These are phyloP conservation scores for Tricholoma flavovirens DNA, from an alignment of 768 basidiomycete species.

Conservation along the genomic window DNA sequence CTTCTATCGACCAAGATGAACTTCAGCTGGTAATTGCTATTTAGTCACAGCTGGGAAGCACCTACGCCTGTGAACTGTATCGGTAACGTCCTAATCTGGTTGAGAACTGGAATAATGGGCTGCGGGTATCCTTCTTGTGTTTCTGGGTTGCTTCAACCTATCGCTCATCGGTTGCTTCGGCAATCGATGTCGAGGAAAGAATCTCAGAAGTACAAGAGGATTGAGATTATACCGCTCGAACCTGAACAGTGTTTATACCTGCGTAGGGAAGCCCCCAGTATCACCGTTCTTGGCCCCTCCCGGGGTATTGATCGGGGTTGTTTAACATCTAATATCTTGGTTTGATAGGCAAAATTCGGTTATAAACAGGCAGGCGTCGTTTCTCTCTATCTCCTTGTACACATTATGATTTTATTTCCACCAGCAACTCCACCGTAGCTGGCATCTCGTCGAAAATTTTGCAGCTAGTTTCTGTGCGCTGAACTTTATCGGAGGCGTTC, in stretches of 20 bases:
- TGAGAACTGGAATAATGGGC: slow-evolving; percentile 64
- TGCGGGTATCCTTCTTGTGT: slow-evolving; percentile 79
- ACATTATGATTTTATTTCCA: slow-evolving; percentile 8
- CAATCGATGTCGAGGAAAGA: slow-evolving; percentile 18
- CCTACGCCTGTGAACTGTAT: slow-evolving; percentile 34
- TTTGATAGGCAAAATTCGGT: slow-evolving; percentile 61
- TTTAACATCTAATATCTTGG: slow-evolving; percentile 39
- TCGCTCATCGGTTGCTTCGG: slow-evolving; percentile 18
- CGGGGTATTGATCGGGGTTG: slow-evolving; percentile 31
- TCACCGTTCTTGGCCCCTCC: slow-evolving; percentile 36
- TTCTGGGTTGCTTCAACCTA: slow-evolving; percentile 13
- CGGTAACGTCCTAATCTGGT: slow-evolving; percentile 71
- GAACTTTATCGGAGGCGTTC: slow-evolving; percentile 84
- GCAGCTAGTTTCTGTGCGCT: slow-evolving; percentile 85
- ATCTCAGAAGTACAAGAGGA: slow-evolving; percentile 40
- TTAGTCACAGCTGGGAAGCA: slow-evolving; percentile 24
- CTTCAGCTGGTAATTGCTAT: slow-evolving; percentile 39
- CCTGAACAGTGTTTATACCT: slow-evolving; percentile 97
- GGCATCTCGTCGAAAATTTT: slow-evolving; percentile 81
- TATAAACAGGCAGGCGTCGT: slow-evolving; percentile 63
- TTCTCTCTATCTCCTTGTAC: background rate
- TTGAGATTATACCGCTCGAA: slow-evolving; percentile 98
- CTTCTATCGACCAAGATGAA: slow-evolving; percentile 35
- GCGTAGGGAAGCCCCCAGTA: slow-evolving; percentile 95
- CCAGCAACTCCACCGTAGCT: slow-evolving; percentile 82